A percentile compares a stretch with the other conserved stretches of the same genome.
Evolutionary conservation across 495 filamentous ascomycete species (phyloP).

Genomic region (Hyphodiscus hymeniophilus): DNA sequence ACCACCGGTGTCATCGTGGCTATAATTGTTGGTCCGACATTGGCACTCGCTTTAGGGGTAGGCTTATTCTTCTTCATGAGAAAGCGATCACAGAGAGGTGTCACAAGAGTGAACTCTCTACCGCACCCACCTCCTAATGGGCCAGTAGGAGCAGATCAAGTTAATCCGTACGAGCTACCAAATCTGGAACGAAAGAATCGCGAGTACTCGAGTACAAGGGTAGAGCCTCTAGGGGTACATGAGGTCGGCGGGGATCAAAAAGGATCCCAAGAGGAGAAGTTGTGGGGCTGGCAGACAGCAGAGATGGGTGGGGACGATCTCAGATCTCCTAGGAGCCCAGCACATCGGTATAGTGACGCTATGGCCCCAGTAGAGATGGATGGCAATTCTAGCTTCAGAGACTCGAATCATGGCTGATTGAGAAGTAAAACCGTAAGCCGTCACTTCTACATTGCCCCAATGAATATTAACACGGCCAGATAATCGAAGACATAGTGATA

Average conservation of each 20-base stretch:
- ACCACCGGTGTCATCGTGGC: constrained; percentile 3
- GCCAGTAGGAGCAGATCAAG: constrained; percentile 15
- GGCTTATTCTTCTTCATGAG: constrained; percentile 2
- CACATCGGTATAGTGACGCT: background rate
- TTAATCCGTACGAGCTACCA: constrained; percentile 11
- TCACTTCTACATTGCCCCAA: too few relatives aligned
- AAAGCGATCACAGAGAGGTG: constrained; percentile 3
- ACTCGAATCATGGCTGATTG: too few relatives aligned
- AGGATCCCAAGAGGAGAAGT: background rate
- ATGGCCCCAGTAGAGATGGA: constrained; percentile 1
- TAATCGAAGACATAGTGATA: too few relatives aligned
- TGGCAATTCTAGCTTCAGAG: background rate
- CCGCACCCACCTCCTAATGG: constrained; percentile 12
- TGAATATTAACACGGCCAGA: too few relatives aligned
- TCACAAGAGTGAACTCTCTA: background rate
- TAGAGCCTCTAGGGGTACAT: constrained; percentile 13
- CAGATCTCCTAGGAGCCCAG: background rate
- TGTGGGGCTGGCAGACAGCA: background rate
- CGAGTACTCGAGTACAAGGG: constrained; percentile 6
- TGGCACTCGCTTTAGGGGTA: background rate
- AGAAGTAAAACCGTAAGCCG: too few relatives aligned
- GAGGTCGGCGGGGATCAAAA: constrained; percentile 11
- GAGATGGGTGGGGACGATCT: background rate
- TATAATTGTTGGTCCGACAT: background rate
- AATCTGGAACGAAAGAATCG: background rate